Evolutionary conservation across 495 filamentous ascomycete genomes (phyloP), one percentile per base, ranked within the genome.

Genomic region (Talaromyces liani): DNA sequence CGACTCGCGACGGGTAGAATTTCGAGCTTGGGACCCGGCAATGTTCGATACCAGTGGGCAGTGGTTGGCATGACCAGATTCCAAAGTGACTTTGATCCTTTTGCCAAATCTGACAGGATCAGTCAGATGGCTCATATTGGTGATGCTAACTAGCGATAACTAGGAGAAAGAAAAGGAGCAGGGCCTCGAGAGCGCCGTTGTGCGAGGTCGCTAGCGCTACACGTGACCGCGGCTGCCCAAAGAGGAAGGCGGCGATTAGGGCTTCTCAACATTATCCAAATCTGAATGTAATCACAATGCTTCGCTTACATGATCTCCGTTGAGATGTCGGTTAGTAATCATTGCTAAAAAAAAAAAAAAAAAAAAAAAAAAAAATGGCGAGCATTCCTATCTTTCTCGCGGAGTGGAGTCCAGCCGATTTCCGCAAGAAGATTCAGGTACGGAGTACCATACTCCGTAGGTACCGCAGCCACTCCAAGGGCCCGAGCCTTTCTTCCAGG

Each of bases 1-100:
- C 58, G 58, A 20, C 12, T 36, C 58, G 31, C 58, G n/a, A 60
- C 63, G 33, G 68, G 66, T 16, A 66, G 53, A 22, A 68, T 68
- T 9, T 70, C 68, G 2, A 70, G 64, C 59, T 65, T 66, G 31
- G 68, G 68, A 0, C 64, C 68, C 3, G 68, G 68, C 49, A 70
- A 60, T 2, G 64, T 70, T 57, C 68, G 68, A 47, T 70, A 68
- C 58, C 58, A 60, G 58, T 60, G 45, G 58, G 58, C 58, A 20
- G 58, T 60, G 8, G 33, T 60, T 60, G 16, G 58, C 58, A 41
- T 60, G 58, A 25, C 58, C 58, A 20, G 58, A 60, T 41, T 60
- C 58, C 58, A 60, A 6, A 6, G 58, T 60, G 58, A 60, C 58
- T 25, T 60, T 60, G 58, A 60, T 60, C 58, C 45, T 60, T n/a